Base-by-base conservation (phyloP, 2,329 filamentous ascomycete genomes). In the Fusarium napiforme region DNA sequence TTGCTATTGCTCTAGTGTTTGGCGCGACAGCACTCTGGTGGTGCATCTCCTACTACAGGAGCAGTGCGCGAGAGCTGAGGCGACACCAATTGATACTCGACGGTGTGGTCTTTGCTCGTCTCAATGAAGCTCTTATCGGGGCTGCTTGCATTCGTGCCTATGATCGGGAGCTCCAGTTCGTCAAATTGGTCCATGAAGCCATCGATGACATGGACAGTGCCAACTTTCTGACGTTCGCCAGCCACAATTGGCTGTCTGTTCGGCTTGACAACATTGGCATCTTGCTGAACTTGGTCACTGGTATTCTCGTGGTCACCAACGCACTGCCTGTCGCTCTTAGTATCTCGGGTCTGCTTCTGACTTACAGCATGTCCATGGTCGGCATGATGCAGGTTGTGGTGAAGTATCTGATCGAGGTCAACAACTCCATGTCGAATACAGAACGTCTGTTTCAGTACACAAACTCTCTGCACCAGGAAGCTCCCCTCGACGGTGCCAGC, bases 381-480 rank as follows among this genome's bases (percentile, higher is more conserved):
- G 39, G 53, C n/a, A 57, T 57, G 39, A 46, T 57, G 53, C 53
- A 57, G 30, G 53, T 46, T 18, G 39, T 56, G 37, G 53, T 57
- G 16, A 57, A 57, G 37, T 57, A 57, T 28, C 46, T 65, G 42
- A 45, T 28, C n/a, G 34, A 64, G 59, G 46, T 64, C 28, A 46
- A 57, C 9, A 57, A 57, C n/a, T 57, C 53, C 4, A 57, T 57
- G 53, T 46, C 39, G 30, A 57, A 57, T n/a, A 57, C 39, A 11
- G 53, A 57, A 8, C 39, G 39, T 7, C 11, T 57, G 3, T 57
- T 57, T 9, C 53, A 57, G 39, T 57, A 57, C 23, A 46, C 53
- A 34, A 57, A 45, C n/a, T 57, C 53, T 34, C 28, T 46, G 8
- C 28, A 18, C 30, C 53, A 46, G 18, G 53, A 45, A 36, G 28